phyloP scores from a whole-genome alignment of 1,284 basidiomycete species.

The Butyriboletus appendiculatus region DNA sequence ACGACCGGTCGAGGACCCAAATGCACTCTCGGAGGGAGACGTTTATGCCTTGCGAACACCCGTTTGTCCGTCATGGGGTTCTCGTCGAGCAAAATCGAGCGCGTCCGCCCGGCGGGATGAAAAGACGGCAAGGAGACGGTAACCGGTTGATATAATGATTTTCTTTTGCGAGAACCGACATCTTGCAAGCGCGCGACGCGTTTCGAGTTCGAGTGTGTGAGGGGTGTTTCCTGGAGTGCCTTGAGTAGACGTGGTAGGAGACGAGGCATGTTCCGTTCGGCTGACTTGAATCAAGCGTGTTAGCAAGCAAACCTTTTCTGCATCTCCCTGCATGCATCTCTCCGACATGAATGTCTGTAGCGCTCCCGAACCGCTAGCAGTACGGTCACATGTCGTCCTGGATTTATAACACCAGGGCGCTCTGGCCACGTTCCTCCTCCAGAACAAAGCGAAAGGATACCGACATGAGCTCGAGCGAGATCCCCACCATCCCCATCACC shows the following conservation, averaged over 20 bases:
- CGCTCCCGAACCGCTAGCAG: neutral
- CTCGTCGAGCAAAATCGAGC: slow-evolving; percentile 58
- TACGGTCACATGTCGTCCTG: slow-evolving; percentile 21
- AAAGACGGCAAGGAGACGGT: slow-evolving; percentile 44
- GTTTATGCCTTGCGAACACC: slow-evolving; percentile 55
- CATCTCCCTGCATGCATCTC: neutral
- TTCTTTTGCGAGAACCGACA: slow-evolving; percentile 21
- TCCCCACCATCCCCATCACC: slow-evolving; percentile 42
- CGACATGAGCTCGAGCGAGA: slow-evolving; percentile 16
- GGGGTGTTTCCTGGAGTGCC: slow-evolving; percentile 37
- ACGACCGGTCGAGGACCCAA: slow-evolving; percentile 25
- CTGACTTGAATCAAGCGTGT: neutral
- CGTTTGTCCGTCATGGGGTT: slow-evolving; percentile 54
- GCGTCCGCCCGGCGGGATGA: slow-evolving; percentile 41
- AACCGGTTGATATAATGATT: slow-evolving; percentile 41
- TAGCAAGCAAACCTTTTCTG: neutral
- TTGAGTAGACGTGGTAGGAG: slow-evolving; percentile 61
- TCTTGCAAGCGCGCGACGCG: slow-evolving; percentile 10
- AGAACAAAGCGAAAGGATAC: slow-evolving; percentile 26
- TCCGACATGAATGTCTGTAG: neutral
- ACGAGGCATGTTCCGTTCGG: slow-evolving; percentile 52
- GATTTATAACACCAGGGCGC: slow-evolving; percentile 36
- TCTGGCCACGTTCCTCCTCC: slow-evolving; percentile 34
- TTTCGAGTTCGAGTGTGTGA: slow-evolving; percentile 9
- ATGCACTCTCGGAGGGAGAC: slow-evolving; percentile 49